Evolutionary conservation across 768 basidiomycete genomes (phyloP), one percentile per base, ranked within the genome.

Genomic region (Thelephora ganbajun): DNA sequence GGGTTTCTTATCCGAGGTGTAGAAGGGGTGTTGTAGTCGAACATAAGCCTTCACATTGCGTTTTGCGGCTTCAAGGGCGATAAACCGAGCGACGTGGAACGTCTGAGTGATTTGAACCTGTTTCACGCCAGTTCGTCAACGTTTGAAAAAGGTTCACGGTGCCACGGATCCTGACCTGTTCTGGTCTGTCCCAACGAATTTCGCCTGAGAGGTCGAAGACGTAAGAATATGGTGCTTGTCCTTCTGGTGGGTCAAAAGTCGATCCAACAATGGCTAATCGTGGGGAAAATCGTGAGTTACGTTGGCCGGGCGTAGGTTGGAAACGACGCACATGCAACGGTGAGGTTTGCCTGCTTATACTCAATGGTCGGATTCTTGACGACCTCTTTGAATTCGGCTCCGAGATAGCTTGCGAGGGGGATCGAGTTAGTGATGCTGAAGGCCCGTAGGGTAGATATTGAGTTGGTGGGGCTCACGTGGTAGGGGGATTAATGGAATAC

Each of bases 131-230:
- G 20, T 37, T 47, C 33, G 43, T 43, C 26, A 35, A 42, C 36
- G 48, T 11, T 35, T 35, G 18, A 26, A 43, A 26, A 9, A 9
- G 34, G 33, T 16, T 16, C 42, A 46, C 13, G 35, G 14, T 13
- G n/a, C 34, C 16, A 1, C 11, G 26, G 35, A 34, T 22, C 63
- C 74, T 47, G 59, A 84, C 86, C 70, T 79, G 67, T 61, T 88
- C 85, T 26, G 76, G 74, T 43, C 86, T 75, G 62, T 88, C 85
- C 55, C 74, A 73, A 48, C 75, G 74, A 48, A 85, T 67, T 61
- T 91, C 88, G 37, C 89, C 89, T 2, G 84, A 83, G 54, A 82
- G 76, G 66, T 92, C 89, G 61, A 90, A 90, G 18, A 91, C 83
- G 62, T 83, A 82, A 49, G 79, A 70, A 61, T 80, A 92, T 3